Percentiles rank a stretch among this genome's conserved stretches.
Conservation (phyloP, 306 rosid genomes). For the Prunus salicina region DNA sequence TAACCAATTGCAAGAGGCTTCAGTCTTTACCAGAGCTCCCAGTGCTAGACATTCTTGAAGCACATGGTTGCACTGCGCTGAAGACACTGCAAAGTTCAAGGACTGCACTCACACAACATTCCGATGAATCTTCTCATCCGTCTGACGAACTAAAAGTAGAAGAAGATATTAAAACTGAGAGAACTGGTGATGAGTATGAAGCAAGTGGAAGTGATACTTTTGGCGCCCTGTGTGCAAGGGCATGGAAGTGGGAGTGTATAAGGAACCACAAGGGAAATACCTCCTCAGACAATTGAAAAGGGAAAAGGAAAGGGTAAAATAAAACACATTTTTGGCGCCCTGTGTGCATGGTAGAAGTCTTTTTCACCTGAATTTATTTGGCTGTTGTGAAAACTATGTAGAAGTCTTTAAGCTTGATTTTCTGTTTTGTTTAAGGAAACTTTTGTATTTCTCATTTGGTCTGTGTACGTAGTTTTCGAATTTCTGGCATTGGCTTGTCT, state of each 20-base stretch:
- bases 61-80: constrained; percentile 19
- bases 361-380: background rate
- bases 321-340: background rate
- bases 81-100: background rate
- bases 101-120: background rate
- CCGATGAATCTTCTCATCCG: background rate
- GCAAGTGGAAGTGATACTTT: background rate
- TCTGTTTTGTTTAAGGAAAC: background rate
- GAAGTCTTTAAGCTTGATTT: background rate
- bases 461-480: too few relatives aligned
- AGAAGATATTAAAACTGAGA: background rate
- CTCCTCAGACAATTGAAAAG: background rate
- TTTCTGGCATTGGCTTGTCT: background rate
- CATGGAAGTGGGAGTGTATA: too few relatives aligned
- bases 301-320: background rate
- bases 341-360: background rate
- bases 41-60: background rate
- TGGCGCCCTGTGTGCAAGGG: too few relatives aligned
- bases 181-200: background rate
- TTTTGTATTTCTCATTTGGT: background rate
- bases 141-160: background rate
- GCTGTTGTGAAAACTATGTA: background rate
- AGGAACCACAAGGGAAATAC: too few relatives aligned
- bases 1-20: constrained; percentile 7
- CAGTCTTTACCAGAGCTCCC: constrained; percentile 18